A percentile compares a stretch with the other conserved stretches of the same genome.
Evolutionary conservation across 805 yeast genomes (phyloP).

Genomic region (Scheffersomyces coipomensis): DNA sequence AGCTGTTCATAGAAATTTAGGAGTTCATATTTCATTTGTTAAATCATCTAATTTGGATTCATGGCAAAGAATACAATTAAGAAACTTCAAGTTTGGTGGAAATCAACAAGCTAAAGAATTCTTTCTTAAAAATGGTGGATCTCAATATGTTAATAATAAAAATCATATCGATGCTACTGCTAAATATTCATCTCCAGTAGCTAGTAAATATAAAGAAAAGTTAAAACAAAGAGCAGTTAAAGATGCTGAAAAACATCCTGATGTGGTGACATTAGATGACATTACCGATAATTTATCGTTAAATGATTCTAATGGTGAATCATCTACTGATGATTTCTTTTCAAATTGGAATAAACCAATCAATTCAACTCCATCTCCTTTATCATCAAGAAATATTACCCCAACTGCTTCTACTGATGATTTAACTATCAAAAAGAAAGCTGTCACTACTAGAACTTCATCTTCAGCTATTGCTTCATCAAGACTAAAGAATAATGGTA

Average conservation of each 20-base stretch:
- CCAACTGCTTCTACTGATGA: constrained; percentile 42
- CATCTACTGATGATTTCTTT: constrained; percentile 79
- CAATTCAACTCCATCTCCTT: constrained; percentile 50
- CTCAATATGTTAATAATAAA: constrained; percentile 55
- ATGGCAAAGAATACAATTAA: constrained; percentile 88
- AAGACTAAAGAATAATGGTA: constrained; percentile 11
- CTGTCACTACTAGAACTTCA: constrained; percentile 19
- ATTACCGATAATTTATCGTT: constrained; percentile 23
- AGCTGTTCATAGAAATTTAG: constrained; percentile 91
- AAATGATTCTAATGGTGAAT: constrained; percentile 26
- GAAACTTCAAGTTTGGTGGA: constrained; percentile 93
- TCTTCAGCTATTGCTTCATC: constrained; percentile 15
- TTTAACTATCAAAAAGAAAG: constrained; percentile 22
- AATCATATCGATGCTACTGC: constrained; percentile 55
- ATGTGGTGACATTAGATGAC: constrained; percentile 64
- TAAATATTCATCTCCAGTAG: constrained; percentile 79
- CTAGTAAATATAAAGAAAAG: constrained; percentile 78
- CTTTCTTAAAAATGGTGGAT: constrained; percentile 82
- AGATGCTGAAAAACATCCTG: constrained; percentile 74
- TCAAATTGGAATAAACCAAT: constrained; percentile 87
- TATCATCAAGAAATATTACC: constrained; percentile 44
- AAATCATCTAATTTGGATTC: constrained; percentile 89
- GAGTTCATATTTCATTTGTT: constrained; percentile 94
- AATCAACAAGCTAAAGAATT: constrained; percentile 83
- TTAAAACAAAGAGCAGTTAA: constrained; percentile 63